A percentile compares a stretch with the other conserved stretches of the same genome.
Evolutionary conservation across 257 asterid species (phyloP).

Genomic region (Datura wrightii): DNA sequence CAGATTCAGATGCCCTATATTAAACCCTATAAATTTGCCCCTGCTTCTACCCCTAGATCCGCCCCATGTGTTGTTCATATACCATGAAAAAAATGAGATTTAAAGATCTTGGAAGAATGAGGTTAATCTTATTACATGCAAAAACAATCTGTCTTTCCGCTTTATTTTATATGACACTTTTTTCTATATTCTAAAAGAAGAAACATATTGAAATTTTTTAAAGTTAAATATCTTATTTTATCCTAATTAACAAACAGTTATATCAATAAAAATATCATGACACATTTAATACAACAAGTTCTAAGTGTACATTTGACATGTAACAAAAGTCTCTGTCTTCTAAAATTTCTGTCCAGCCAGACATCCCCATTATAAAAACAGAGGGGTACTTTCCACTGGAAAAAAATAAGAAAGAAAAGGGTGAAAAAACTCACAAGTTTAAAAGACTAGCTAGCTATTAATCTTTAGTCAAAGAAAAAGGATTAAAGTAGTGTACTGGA

Average conservation of each 20-base stretch:
- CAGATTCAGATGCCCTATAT: too few species aligned
- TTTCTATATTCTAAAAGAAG: neutral
- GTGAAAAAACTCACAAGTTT: slow-evolving; percentile 25
- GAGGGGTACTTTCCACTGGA: neutral
- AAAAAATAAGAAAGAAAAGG: too few species aligned
- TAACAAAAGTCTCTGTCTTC: neutral
- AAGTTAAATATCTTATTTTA: neutral
- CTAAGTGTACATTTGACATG: slow-evolving; percentile 4
- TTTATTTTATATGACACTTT: neutral
- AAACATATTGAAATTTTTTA: neutral
- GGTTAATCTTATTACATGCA: slow-evolving; percentile 2
- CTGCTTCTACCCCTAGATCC: too few species aligned
- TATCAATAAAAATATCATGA: neutral
- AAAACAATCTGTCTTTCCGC: neutral
- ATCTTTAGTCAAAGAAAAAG: slow-evolving; percentile 33
- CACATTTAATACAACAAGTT: neutral
- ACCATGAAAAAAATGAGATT: neutral
- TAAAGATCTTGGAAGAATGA: neutral
- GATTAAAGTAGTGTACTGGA: slow-evolving; percentile 2
- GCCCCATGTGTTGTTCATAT: neutral
- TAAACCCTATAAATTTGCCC: too few species aligned
- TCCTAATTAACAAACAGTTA: neutral
- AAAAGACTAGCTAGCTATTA: slow-evolving; percentile 20
- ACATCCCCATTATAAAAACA: neutral
- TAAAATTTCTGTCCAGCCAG: neutral